Evolutionary conservation across 139 green algal species (phyloP).

Genomic region (Dunaliella primolecta): DNA sequence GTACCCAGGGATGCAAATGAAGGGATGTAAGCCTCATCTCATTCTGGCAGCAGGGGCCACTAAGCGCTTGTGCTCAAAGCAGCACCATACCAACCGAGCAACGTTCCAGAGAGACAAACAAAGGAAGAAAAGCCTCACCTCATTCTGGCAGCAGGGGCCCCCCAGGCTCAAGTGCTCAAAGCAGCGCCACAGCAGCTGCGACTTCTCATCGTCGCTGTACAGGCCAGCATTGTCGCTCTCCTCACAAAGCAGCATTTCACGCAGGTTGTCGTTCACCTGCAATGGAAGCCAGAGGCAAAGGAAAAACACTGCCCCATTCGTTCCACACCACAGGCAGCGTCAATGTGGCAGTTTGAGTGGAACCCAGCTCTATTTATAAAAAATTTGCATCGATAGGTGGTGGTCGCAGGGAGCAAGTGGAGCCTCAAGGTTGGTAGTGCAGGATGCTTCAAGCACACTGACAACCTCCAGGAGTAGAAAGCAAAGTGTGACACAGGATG

Average conservation of each 20-base stretch:
- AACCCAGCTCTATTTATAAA: too few species aligned
- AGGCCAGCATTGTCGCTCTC: conserved; percentile 50
- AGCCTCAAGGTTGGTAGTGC: too few species aligned
- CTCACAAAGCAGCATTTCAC: conserved; percentile 51
- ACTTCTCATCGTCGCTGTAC: conserved; percentile 39
- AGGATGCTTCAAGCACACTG: too few species aligned
- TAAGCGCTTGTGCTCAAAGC: conserved; percentile 49
- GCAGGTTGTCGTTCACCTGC: conserved; percentile 54
- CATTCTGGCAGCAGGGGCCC: conserved; percentile 53
- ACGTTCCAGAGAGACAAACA: too few species aligned
- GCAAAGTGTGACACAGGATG: too few species aligned
- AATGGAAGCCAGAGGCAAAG: too few species aligned
- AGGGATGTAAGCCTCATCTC: too few species aligned
- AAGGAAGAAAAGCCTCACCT: too few species aligned
- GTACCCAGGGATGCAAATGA: too few species aligned
- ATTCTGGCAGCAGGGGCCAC: conserved; percentile 55
- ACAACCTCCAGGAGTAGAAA: too few species aligned
- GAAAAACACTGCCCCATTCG: background rate
- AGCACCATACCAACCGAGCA: conserved; percentile 42
- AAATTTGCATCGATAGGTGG: background rate
- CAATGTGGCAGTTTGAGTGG: too few species aligned
- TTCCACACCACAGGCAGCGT: background rate
- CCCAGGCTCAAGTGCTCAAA: conserved; percentile 52
- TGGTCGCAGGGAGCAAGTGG: background rate
- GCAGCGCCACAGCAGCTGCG: conserved; percentile 48